A percentile compares a stretch with the other conserved stretches of the same genome.
Conservation (phyloP, 2,329 filamentous ascomycete species). For the Tolypocladium tropicale region DNA sequence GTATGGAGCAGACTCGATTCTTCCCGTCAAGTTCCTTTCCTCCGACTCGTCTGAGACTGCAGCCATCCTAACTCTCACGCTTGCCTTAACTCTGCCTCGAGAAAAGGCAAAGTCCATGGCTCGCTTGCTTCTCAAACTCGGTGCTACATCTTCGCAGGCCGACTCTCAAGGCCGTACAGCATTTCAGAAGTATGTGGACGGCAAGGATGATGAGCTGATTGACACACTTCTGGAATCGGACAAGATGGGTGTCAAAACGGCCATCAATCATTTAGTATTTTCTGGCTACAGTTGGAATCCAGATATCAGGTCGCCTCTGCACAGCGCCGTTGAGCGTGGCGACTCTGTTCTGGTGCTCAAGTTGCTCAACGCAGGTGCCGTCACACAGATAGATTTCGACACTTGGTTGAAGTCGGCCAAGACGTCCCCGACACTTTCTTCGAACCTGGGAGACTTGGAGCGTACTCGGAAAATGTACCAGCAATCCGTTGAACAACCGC, state of each 20-base stretch:
- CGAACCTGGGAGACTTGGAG: conserved; percentile 29
- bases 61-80: conserved; percentile 58
- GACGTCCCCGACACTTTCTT: conserved; percentile 29
- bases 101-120: conserved; percentile 57
- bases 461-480: conserved; percentile 38
- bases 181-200: conserved; percentile 53
- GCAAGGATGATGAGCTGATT: conserved; percentile 35
- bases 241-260: conserved; percentile 46
- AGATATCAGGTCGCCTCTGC: conserved; percentile 38
- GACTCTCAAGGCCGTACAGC: conserved; percentile 55
- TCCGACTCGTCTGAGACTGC: conserved; percentile 36
- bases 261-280: conserved; percentile 55
- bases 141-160: conserved; percentile 64
- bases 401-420: conserved; percentile 50
- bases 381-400: conserved; percentile 49
- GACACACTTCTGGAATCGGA: conserved; percentile 46
- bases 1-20: conserved; percentile 67
- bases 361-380: conserved; percentile 54
- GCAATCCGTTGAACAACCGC: conserved; percentile 46
- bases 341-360: conserved; percentile 44
- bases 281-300: conserved; percentile 20
- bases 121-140: conserved; percentile 53
- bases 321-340: conserved; percentile 44
- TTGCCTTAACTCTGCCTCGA: conserved; percentile 54
- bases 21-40: conserved; percentile 59